Evolutionary conservation across 306 rosid genomes (phyloP), one percentile per base, ranked within the genome.

Genomic region (Inga laurina): DNA sequence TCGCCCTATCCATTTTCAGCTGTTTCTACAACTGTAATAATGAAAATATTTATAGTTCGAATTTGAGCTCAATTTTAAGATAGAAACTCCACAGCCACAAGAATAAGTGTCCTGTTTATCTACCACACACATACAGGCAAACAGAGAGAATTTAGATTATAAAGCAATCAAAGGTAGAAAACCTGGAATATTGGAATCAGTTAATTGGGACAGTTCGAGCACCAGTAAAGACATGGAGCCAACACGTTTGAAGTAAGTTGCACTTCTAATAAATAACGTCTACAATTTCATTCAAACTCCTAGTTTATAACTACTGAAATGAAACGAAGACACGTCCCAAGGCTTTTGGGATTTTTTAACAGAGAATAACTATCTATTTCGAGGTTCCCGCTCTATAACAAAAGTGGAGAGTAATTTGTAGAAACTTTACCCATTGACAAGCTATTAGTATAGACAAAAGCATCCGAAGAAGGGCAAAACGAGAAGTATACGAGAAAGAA

Each of bases 1-100:
- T 48, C 68, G 51, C 75, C 11, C 10, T 5, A 22, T 13, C 80
- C 84, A 82, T 82, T 64, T 64, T 82, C 16, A 22, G 12, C 8
- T 37, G 67, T 35, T 49, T 82, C 22, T 49, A 8, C 59, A 21
- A 82, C 80, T 74, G 75, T 39, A 64, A n/a, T 45, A 32, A 45
- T 37, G 10, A 59, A 22, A 59, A 59, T 59, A 22, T 57, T 57
- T 2, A 9, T 8, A 7, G 24, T 7, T 57, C 24, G 57, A 39
- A 22, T 54, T 21, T 75, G 68, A 75, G 43, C 49, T 54, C 0
- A 51, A 74, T 2, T 52, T 51, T 52, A 7, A 56, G 22, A 56
- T 56, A 37, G 79, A 21, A 75, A n/a, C 34, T 21, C 52, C 79
- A 37, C 66, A 15, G 61, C 37, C 68, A 54, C 35, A 54, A 75